These are phyloP conservation scores for Toxicodendron radicans DNA, from an alignment of 345 rosid species.

Conservation along the genomic window DNA sequence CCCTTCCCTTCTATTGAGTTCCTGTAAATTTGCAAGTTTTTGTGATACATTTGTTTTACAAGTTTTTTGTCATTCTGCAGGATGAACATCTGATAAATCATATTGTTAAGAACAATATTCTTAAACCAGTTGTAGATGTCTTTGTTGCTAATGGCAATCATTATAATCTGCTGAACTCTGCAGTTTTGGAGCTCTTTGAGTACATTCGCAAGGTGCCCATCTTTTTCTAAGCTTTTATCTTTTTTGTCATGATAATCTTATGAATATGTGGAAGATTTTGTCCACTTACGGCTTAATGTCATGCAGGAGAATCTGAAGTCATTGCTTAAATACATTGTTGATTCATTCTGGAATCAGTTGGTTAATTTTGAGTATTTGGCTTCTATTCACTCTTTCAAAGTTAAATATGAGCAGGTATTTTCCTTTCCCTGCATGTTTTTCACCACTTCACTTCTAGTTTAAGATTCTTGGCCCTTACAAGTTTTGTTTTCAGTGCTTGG, in stretches of 20 bases:
- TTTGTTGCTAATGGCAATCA: conserved; percentile 88
- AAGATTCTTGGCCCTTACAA: conserved; percentile 20
- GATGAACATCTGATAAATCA: conserved; percentile 84
- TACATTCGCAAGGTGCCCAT: conserved; percentile 77
- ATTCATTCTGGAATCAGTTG: conserved; percentile 80
- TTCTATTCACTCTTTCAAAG: conserved; percentile 62
- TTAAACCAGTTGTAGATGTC: conserved; percentile 82
- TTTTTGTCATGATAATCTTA: conserved; percentile 18
- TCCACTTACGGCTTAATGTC: conserved; percentile 19
- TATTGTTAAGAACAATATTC: conserved; percentile 79
- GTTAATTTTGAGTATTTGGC: conserved; percentile 57
- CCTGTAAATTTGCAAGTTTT: background rate
- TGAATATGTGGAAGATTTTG: conserved; percentile 18
- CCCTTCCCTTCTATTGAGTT: background rate
- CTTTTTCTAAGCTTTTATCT: conserved; percentile 7
- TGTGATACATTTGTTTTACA: conserved; percentile 14
- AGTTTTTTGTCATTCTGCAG: conserved; percentile 44
- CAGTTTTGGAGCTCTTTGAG: conserved; percentile 90
- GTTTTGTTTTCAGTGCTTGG: conserved; percentile 64
- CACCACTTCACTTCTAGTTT: conserved; percentile 14
- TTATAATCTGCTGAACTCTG: conserved; percentile 89
- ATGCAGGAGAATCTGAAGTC: conserved; percentile 78
- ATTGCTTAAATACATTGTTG: conserved; percentile 75
- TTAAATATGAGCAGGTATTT: conserved; percentile 79
- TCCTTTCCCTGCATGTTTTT: conserved; percentile 9